Evolutionary conservation across 2,329 filamentous ascomycete genomes (phyloP), one percentile per base, ranked within the genome.

Genomic region (Cryphonectria radicalis): DNA sequence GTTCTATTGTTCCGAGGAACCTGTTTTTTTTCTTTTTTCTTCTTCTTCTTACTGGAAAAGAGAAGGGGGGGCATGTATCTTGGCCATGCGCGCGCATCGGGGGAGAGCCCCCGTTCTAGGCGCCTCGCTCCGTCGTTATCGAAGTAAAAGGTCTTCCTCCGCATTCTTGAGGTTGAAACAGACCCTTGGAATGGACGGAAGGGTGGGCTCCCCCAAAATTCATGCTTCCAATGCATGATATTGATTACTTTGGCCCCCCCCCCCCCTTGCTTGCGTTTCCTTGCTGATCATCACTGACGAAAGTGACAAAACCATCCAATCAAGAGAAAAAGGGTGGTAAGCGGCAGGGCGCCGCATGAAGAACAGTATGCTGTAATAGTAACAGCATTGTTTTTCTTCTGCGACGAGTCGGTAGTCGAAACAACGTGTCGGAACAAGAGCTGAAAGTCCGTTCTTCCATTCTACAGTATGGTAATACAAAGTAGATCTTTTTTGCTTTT

Each of bases 101-200:
- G 32, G 62, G 22, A n/a, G 17, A 28, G 63, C 40, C 43, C 57
- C 63, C 46, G 11, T 43, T 69, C 66, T 43, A 63, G 70, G 70
- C 63, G 63, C 66, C 64, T 72, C 67, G 46, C 59, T 28, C 63
- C 43, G n/a, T 43, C 59, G 42, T 50, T 63, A 63, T 68, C 64
- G 53, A 69, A 40, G 50, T 32, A n/a, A 40, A 40, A 40, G 25
- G 4, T 43, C n/a, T 19, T 10, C 55, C 35, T 10, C 55, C 55
- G 43, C 67, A 69, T 46, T 46, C 57, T 55, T 22, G 55, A 55
- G 43, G 67, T 72, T 69, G 70, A 72, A 72, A 72, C 70, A 72
- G 64, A 66, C 67, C 70, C 70, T 66, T 62, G 70, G 25, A 28
- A 59, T 50, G 46, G 43, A 37, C 66, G 42, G 57, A n/a, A 70